Percentiles rank a stretch among this genome's conserved stretches.
Conservation (phyloP, 1,284 basidiomycete genomes). For the Malassezia japonica region DNA sequence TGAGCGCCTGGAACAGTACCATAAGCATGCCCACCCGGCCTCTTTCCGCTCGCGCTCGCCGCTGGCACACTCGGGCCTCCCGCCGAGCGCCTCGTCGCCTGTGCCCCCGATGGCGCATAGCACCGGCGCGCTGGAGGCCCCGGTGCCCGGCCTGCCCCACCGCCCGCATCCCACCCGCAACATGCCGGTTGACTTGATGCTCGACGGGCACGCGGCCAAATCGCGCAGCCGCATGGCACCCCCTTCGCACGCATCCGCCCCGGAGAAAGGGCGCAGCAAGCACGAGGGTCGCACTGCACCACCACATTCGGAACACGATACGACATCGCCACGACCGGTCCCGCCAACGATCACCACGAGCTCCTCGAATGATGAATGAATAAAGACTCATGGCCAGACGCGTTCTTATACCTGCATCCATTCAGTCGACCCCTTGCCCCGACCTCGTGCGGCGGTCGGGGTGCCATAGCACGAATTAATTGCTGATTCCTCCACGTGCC, state of each 20-base stretch:
- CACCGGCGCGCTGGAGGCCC: conserved; percentile 5
- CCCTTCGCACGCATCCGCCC: background rate
- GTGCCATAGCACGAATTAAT: too few species aligned
- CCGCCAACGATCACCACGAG: conserved; percentile 10
- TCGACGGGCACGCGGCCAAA: background rate
- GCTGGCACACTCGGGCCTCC: background rate
- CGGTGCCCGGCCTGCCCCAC: background rate
- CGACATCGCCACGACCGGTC: background rate
- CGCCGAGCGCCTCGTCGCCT: background rate
- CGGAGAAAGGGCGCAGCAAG: too few species aligned
- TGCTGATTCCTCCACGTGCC: too few species aligned
- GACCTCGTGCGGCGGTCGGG: too few species aligned
- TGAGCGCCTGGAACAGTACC: background rate
- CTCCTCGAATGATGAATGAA: conserved; percentile 7
- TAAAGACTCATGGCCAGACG: too few species aligned
- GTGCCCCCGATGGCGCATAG: conserved; percentile 1
- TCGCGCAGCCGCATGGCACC: background rate
- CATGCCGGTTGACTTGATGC: background rate
- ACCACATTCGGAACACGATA: background rate
- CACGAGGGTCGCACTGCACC: background rate
- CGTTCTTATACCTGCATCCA: too few species aligned
- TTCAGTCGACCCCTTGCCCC: too few species aligned
- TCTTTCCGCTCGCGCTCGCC: conserved; percentile 9
- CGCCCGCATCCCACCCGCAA: background rate
- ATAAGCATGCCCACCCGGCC: background rate